Evolutionary conservation across 805 yeast genomes (phyloP).

Genomic region (Yarrowia osloensis): DNA sequence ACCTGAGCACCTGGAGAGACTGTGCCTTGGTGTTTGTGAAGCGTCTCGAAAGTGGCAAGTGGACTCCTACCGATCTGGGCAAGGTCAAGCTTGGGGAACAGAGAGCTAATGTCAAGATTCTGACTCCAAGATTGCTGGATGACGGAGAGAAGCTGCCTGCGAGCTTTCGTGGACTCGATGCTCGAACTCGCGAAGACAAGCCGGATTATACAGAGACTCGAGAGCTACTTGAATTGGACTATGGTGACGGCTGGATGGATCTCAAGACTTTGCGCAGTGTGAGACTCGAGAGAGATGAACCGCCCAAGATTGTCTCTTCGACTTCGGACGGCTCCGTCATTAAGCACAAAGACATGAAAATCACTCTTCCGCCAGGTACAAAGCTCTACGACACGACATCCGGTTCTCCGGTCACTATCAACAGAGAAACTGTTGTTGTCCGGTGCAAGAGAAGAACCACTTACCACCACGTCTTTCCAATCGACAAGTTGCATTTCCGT

Average conservation of each 20-base stretch:
- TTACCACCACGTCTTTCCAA: no score
- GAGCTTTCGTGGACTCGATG: neutral
- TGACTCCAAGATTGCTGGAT: neutral
- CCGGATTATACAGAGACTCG: neutral
- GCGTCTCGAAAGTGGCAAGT: neutral
- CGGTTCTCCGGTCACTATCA: no score
- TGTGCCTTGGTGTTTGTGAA: neutral
- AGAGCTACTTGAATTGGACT: neutral
- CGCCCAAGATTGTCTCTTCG: no score
- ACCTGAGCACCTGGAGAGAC: neutral
- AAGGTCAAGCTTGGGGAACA: neutral
- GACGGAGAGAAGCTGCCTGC: neutral
- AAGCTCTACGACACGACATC: no score
- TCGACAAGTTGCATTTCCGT: no score
- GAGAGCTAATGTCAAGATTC: neutral
- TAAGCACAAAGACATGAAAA: no score
- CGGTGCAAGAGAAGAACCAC: no score
- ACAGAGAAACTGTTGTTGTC: no score
- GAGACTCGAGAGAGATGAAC: neutral
- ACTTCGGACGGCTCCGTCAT: no score
- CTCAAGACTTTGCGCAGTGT: neutral
- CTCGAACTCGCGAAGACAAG: neutral
- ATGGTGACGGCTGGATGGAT: neutral
- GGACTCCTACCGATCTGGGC: neutral
- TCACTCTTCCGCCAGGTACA: no score